Base-by-base conservation (phyloP, 345 rosid genomes). In the Ceriops decandra region DNA sequence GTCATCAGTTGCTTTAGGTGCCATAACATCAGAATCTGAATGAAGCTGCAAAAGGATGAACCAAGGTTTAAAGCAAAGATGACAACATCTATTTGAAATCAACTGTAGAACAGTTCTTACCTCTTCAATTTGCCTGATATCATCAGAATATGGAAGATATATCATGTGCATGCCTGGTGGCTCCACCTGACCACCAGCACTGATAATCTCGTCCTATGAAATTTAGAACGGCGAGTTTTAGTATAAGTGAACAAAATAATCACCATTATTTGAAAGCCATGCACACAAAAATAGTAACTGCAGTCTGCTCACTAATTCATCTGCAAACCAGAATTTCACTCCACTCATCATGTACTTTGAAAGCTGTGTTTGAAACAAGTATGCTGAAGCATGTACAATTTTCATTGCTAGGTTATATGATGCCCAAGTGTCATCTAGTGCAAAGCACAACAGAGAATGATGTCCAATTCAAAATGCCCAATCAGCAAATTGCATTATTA, bases 101-200 rank as follows among this genome's bases (percentile, higher is more conserved):
- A 72, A 57, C 58, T 81, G 52, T 47, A 30, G 64, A 67, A 47
- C 7, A 28, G 68, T 32, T 69, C 85, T 76, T 84, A 83, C 97
- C 96, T 89, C 91, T 78, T 95, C 97, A 68, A 79, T 62, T 26
- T 82, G 82, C 84, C 99, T 87, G 74, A 95, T 76, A 79, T 95
- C 99, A 67, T 91, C 90, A 69, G 89, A 68, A 76, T 89, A 95
- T 36, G 99, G 99, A 63, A 95, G 99, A 81, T 80, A 86, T 74
- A 95, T 89, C 96, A 95, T 85, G 76, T 91, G 90, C 87, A 95
- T 89, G 82, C 97, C 99, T 3, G 96, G 95, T 65, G 93, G 95
- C 86, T 95, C 99, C 66, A 87, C 68, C 80, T 95, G 99, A 66
- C 86, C 90, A 79, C 85, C 91, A 62, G 78, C 85, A 67, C 79